phyloP scores from a whole-genome alignment of 108 stramenopile species.

The Mediolabrus comicus region DNA sequence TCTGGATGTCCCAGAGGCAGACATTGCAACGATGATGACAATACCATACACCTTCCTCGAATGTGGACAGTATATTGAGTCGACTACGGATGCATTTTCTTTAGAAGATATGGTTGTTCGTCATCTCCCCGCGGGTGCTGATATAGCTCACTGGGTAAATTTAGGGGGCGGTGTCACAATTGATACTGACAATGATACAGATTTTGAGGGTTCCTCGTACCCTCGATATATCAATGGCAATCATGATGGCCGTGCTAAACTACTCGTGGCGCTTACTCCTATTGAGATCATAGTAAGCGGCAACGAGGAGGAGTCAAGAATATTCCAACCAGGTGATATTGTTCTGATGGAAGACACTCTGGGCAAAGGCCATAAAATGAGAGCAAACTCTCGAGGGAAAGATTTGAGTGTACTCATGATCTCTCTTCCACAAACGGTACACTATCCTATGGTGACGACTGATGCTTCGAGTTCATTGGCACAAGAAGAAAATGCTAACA shows the following conservation, averaged over 20 bases:
- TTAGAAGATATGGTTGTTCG: slow-evolving; percentile 29
- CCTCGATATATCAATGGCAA: slow-evolving; percentile 14
- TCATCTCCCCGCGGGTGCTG: slow-evolving; percentile 36
- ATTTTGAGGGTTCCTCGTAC: background rate
- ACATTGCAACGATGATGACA: slow-evolving; percentile 24
- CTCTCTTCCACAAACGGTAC: slow-evolving; percentile 42
- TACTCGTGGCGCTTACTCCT: slow-evolving; percentile 26
- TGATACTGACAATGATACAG: slow-evolving; percentile 13
- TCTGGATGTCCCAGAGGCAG: slow-evolving; percentile 18
- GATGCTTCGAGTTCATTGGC: slow-evolving; percentile 10
- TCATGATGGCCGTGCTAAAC: slow-evolving; percentile 36
- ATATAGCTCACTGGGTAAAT: slow-evolving; percentile 39
- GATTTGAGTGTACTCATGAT: slow-evolving; percentile 43
- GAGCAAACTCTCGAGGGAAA: slow-evolving; percentile 24
- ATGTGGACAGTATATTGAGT: slow-evolving; percentile 42
- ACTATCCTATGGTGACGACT: slow-evolving; percentile 15
- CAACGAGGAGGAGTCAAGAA: slow-evolving; percentile 35
- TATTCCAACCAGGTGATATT: slow-evolving; percentile 39
- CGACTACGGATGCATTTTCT: slow-evolving; percentile 40
- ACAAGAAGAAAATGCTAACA: background rate
- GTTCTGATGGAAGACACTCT: slow-evolving; percentile 48
- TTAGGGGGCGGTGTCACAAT: slow-evolving; percentile 44
- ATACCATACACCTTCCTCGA: slow-evolving; percentile 37
- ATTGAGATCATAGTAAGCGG: slow-evolving; percentile 48
- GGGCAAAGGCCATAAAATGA: slow-evolving; percentile 53